phyloP scores from a whole-genome alignment of 129 eudicot genomes.

The Centaurea solstitialis region DNA sequence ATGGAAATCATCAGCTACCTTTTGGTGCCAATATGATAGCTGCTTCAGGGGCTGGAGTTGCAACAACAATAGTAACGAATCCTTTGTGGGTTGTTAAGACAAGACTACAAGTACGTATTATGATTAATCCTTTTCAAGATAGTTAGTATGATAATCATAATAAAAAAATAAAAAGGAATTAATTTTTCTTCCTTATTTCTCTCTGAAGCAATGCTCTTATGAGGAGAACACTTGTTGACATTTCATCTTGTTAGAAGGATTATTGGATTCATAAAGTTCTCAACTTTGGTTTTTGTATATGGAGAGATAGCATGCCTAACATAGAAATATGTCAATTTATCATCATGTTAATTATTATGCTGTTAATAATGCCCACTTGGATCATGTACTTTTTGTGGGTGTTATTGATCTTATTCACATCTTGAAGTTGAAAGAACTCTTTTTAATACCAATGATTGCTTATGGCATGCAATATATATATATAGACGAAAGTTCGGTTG shows the following conservation, averaged over 20 bases:
- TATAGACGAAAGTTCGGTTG: background rate
- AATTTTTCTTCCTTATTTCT: background rate
- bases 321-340: background rate
- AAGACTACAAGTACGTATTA: constrained; percentile 70
- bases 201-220: background rate
- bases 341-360: background rate
- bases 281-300: background rate
- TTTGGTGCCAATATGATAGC: constrained; percentile 93
- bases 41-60: constrained; percentile 98
- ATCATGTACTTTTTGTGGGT: background rate
- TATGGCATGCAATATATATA: background rate
- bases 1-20: constrained; percentile 79
- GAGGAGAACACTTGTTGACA: background rate
- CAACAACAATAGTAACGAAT: constrained; percentile 82
- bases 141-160: background rate
- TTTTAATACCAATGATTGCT: background rate
- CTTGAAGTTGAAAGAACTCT: background rate
- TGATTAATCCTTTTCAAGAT: background rate
- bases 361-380: background rate
- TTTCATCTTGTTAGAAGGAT: background rate
- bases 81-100: constrained; percentile 99
- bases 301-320: background rate
- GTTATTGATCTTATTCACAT: background rate
- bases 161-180: background rate
- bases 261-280: background rate